Base-by-base conservation (phyloP, 495 filamentous ascomycete genomes). In the Lineolata rhizophorae region DNA sequence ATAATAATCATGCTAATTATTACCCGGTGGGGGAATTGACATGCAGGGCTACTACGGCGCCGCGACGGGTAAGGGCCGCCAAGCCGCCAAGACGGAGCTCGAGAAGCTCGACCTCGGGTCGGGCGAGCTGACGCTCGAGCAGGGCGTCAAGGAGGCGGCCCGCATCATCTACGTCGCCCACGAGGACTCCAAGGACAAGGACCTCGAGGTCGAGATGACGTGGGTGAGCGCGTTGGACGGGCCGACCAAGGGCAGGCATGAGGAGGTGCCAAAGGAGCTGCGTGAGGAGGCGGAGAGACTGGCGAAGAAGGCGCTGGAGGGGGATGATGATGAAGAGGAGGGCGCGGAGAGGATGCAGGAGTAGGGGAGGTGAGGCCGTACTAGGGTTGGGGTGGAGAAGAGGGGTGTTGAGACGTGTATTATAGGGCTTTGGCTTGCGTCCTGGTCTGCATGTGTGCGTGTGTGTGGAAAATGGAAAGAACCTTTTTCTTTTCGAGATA, bases 121-220 rank as follows among this genome's bases (percentile, higher is more conserved):
- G 8, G 70, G 61, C 20, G 72, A 61, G 24, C 58, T 94, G n/a
- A 78, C 70, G 32, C 62, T 97, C 12, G 56, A 70, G 43, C 71
- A 93, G 47, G 87, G 73, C 19, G 82, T 95, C 41, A 94, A 91
- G 61, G 82, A 95, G 59, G 87, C 87, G 13, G 87, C 87, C 34
- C 61, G 81, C 27, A 95, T 97, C 44, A 93, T 97, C 53, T 84
- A 92, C 52, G 68, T 91, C 31, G 82, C 87, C 30, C 87, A 97
- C 51, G 83, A 92, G 49, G 87, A 97, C 48, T 92, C 79, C 64
- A 77, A 78, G 51, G 87, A 97, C 55, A 97, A 95, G 61, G 90
- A 97, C 20, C 95, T 95, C 43, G 90, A 97, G 64, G 60, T 97
- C 20, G 87, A 97, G 62, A 92, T 97, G 87, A 83, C 77, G 39